Percentiles rank a stretch among this genome's conserved stretches.
Evolutionary conservation across 768 basidiomycete species (phyloP).

Genomic region (Trametes coccinea): DNA sequence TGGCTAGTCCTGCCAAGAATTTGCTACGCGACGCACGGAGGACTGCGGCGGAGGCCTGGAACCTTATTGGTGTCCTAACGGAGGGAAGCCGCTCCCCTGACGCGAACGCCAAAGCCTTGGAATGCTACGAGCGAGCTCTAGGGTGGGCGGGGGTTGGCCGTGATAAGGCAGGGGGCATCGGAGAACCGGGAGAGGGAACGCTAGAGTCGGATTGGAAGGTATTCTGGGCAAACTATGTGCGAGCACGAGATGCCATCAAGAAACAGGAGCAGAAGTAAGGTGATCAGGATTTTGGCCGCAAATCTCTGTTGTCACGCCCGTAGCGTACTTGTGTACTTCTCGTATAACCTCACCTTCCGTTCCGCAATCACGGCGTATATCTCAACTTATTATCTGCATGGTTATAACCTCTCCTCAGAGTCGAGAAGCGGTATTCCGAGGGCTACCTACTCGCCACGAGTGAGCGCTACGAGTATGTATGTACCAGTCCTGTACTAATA

Average conservation of each 20-base stretch:
- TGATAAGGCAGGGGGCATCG: constrained; percentile 37
- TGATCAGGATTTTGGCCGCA: not conserved
- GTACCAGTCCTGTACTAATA: no score
- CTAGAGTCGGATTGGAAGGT: constrained; percentile 62
- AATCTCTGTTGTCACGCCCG: no score
- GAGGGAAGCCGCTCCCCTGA: constrained; percentile 40
- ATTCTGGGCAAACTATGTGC: constrained; percentile 61
- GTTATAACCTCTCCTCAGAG: no score
- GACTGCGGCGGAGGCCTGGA: constrained; percentile 76
- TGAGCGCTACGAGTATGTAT: no score
- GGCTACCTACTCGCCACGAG: no score
- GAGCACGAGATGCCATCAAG: constrained; percentile 38
- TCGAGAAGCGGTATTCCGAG: no score
- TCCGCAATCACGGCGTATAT: no score
- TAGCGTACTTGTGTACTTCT: no score
- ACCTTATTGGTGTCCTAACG: constrained; percentile 65
- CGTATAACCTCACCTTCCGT: no score
- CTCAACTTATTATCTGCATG: no score
- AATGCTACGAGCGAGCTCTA: constrained; percentile 69
- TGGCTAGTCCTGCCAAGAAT: constrained; percentile 54
- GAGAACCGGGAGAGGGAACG: constrained; percentile 50
- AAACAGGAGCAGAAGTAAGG: constrained; percentile 12
- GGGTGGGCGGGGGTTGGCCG: constrained; percentile 59
- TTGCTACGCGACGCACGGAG: constrained; percentile 70
- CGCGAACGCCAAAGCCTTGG: constrained; percentile 45